Evolutionary conservation across 495 filamentous ascomycete genomes (phyloP), one percentile per base, ranked within the genome.

Genomic region (Hypoxylon cercidicola): DNA sequence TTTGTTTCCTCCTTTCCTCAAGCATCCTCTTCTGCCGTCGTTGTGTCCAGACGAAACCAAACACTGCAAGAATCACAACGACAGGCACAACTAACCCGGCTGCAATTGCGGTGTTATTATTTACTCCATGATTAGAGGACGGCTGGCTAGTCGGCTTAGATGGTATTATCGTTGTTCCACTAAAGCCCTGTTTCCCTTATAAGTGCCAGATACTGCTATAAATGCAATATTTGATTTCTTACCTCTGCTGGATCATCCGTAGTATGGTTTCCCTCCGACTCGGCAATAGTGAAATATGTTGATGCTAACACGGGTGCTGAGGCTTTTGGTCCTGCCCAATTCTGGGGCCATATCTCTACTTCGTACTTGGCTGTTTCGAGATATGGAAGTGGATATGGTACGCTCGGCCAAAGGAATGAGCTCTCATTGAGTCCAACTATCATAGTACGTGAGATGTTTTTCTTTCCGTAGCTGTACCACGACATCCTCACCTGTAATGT

Each of bases 361-460:
- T 79, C 70, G 21, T 81, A 81, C 40, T 73, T 58, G 1, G 77
- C 77, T 4, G 61, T 62, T 16, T 61, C 41, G 39, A 77, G 35
- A 68, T 74, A 75, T 0, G 69, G 72, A 2, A 81, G 69, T 4
- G 78, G 78, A 35, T 71, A 79, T 6, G 78, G 78, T 15, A 72
- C 59, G 20, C 60, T 68, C 9, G 63, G 55, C 78, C 78, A 81
- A 0, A 61, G 41, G 54, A 68, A 79, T 15, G 72, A 75, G 37
- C 61, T 74, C n/a, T 60, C 56, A 13, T 41, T 75, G 16, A 72
- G 49, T 13, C 49, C 62, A 20, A 58, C 77, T 81, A 28, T 41
- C 21, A 16, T 19, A 20, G 59, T 18, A 32, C 49, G 48, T 67
- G 48, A 74, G 64, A 44, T 45, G 23, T 19, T 32, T 32, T 32